phyloP scores from a whole-genome alignment of 768 basidiomycete species.

The Podaxis pistillaris region DNA sequence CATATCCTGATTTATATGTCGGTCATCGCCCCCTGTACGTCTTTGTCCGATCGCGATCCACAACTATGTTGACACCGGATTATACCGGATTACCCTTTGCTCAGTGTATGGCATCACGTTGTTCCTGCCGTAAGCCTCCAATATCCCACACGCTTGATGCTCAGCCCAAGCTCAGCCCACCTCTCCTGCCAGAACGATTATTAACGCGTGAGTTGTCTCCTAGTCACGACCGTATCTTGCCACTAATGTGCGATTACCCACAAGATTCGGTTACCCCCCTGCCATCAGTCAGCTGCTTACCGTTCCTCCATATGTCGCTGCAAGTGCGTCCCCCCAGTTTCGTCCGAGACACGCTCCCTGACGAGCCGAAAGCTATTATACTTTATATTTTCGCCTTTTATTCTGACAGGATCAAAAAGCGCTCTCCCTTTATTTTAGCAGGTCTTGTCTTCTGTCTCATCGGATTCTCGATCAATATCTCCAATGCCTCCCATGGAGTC shows the following conservation, averaged over 20 bases:
- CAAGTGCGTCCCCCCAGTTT: slow-evolving; percentile 40
- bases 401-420: slow-evolving; percentile 55
- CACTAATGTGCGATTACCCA: not conserved
- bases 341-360: not conserved
- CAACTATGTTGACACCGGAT: not conserved
- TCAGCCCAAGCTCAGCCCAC: not conserved
- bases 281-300: slow-evolving; percentile 64
- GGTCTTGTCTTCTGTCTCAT: slow-evolving; percentile 50
- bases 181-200: slow-evolving; percentile 48
- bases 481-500: slow-evolving; percentile 44
- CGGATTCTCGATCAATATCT: slow-evolving; percentile 66
- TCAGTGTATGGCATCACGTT: slow-evolving; percentile 69
- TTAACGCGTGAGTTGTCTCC: slow-evolving; percentile 38
- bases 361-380: slow-evolving; percentile 43
- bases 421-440: slow-evolving; percentile 57
- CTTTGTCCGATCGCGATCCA: not conserved
- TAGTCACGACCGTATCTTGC: not conserved
- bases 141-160: not conserved
- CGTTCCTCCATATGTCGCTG: slow-evolving; percentile 64
- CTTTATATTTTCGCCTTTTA: slow-evolving; percentile 51
- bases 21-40: slow-evolving; percentile 57
- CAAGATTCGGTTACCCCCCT: slow-evolving; percentile 57
- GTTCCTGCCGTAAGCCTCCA: slow-evolving; percentile 57
- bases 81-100: not conserved
- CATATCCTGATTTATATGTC: slow-evolving; percentile 62